Evolutionary conservation across 192 early-diverging fungal genomes (phyloP).

Genomic region (Coemansia sp.): DNA sequence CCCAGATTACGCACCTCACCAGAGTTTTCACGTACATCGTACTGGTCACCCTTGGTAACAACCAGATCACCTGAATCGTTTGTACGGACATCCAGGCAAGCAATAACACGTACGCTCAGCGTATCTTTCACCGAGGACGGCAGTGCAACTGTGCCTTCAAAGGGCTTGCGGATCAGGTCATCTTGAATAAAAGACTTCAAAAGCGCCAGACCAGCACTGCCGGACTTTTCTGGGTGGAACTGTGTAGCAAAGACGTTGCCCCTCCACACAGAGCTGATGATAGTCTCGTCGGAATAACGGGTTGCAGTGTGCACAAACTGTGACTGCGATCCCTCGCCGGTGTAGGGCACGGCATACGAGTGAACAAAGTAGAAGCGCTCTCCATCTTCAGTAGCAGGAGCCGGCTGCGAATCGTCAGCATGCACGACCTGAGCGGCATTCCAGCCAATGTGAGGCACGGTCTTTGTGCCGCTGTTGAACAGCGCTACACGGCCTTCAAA

Average conservation of each 20-base stretch:
- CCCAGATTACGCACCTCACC: constrained; percentile 92
- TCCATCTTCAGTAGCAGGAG: constrained; percentile 51
- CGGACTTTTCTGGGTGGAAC: constrained; percentile 99
- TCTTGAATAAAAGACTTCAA: constrained; percentile 77
- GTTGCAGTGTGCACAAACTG: constrained; percentile 83
- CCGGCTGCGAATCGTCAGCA: not conserved
- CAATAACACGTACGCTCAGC: constrained; percentile 90
- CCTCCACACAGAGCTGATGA: constrained; percentile 79
- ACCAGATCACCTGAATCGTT: constrained; percentile 98
- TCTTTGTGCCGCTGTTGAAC: constrained; percentile 70
- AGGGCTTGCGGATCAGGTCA: constrained; percentile 31
- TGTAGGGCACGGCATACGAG: constrained; percentile 82
- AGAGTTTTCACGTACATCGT: constrained; percentile 87
- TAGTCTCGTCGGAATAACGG: constrained; percentile 83
- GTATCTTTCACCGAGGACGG: constrained; percentile 46
- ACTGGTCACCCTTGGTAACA: constrained; percentile 99
- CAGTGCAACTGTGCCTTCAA: not conserved
- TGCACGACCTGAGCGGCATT: constrained; percentile 58
- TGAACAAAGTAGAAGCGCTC: constrained; percentile 96
- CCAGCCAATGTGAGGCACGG: constrained; percentile 99
- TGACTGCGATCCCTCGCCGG: constrained; percentile 47
- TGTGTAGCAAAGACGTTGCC: constrained; percentile 95
- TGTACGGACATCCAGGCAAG: constrained; percentile 94
- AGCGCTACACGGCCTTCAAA: constrained; percentile 68
- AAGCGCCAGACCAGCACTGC: constrained; percentile 80